Percentiles rank a stretch among this genome's conserved stretches.
Conservation (phyloP, 2,329 filamentous ascomycete species). For the Ophiostoma australiae region DNA sequence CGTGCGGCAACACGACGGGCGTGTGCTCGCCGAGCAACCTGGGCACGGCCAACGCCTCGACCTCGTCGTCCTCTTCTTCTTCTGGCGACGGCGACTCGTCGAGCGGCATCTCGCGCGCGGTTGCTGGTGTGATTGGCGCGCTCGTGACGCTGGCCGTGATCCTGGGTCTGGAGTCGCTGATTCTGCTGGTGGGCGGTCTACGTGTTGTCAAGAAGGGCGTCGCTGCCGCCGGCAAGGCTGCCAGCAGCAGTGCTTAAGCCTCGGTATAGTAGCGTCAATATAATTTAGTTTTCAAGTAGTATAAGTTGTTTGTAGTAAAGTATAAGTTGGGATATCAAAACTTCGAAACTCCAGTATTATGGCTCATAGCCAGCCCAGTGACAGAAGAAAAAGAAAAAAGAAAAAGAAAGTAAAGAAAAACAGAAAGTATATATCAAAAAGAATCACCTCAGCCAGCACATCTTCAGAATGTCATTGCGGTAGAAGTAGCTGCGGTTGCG, state of each 20-base stretch:
- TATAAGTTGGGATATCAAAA: not conserved
- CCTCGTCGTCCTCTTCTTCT: slow-evolving; percentile 26
- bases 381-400: not conserved
- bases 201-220: slow-evolving; percentile 44
- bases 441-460: slow-evolving; percentile 28
- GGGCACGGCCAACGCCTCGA: slow-evolving; percentile 29
- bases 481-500: slow-evolving; percentile 69
- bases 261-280: not conserved
- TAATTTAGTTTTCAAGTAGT: not conserved
- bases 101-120: slow-evolving; percentile 57
- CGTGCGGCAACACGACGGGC: slow-evolving; percentile 68
- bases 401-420: not conserved
- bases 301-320: not conserved
- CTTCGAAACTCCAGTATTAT: slow-evolving; percentile 6
- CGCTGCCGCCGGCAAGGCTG: slow-evolving; percentile 24
- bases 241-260: slow-evolving; percentile 11
- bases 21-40: slow-evolving; percentile 49
- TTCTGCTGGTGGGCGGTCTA: slow-evolving; percentile 43
- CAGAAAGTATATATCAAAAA: not conserved
- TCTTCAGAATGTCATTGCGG: slow-evolving; percentile 64
- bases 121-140: slow-evolving; percentile 80
- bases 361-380: not conserved
- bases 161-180: slow-evolving; percentile 42
- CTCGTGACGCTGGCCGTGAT: slow-evolving; percentile 54
- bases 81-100: slow-evolving; percentile 28